A percentile compares a stretch with the other conserved stretches of the same genome.
phyloP scores from a whole-genome alignment of 257 asterid species.

The Paulownia fortunei region DNA sequence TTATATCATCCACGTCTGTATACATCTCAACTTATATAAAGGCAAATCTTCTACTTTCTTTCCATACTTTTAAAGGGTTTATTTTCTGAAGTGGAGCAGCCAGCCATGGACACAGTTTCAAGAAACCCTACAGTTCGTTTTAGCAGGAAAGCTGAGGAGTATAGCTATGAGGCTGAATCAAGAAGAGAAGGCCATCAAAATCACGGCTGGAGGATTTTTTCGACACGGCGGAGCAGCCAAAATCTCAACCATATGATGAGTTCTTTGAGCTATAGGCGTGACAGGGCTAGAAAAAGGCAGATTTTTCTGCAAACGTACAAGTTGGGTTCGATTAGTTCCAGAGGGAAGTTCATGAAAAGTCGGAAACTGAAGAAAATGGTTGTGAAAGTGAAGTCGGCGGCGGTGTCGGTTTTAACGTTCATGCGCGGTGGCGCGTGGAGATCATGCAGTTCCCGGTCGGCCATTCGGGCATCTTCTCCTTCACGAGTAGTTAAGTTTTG shows the following conservation, averaged over 20 bases:
- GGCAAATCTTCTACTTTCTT: not conserved
- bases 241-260: conserved; percentile 37
- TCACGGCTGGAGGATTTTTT: conserved; percentile 46
- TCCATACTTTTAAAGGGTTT: not conserved
- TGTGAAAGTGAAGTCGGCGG: conserved; percentile 45
- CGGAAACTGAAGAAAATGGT: conserved; percentile 49
- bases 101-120: conserved; percentile 40
- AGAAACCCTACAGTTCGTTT: conserved; percentile 46
- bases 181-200: conserved; percentile 18
- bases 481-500: conserved; percentile 38
- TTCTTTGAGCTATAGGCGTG: conserved; percentile 52
- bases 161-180: not conserved
- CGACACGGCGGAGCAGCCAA: conserved; percentile 41
- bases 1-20: not conserved
- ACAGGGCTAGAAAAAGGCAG: conserved; percentile 55
- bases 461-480: conserved; percentile 48
- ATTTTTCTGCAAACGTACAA: conserved; percentile 62
- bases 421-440: conserved; percentile 46
- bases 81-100: not conserved
- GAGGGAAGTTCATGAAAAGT: conserved; percentile 25
- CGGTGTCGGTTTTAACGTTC: conserved; percentile 42
- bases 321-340: conserved; percentile 33
- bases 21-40: not conserved
- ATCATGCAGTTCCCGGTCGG: conserved; percentile 45
- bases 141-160: conserved; percentile 27